These are phyloP conservation scores for Phoenix roebelenii DNA, from an alignment of 176 grass and related monocot species.

Conservation along the genomic window DNA sequence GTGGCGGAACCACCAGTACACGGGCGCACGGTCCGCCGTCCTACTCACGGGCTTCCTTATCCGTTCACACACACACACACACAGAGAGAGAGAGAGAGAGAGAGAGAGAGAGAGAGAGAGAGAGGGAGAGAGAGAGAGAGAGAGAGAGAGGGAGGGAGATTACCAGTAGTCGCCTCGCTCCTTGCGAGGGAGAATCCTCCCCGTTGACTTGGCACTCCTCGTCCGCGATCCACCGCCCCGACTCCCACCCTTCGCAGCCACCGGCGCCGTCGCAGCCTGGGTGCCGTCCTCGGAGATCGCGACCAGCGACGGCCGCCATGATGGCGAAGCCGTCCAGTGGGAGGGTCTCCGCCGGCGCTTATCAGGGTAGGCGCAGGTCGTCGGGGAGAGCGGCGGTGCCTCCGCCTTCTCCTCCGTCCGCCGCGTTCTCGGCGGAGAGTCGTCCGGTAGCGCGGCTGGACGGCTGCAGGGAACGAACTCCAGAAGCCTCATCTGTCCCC, in stretches of 20 bases:
- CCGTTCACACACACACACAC: too few relatives aligned
- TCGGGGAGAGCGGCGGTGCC: too few relatives aligned
- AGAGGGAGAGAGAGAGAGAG: neutral
- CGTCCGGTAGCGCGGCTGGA: neutral
- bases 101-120: neutral
- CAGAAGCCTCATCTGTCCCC: neutral
- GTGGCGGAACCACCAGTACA: too few relatives aligned
- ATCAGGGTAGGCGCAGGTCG: neutral
- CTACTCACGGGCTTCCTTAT: too few relatives aligned
- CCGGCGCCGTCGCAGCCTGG: neutral
- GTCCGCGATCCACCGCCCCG: conserved; percentile 11
- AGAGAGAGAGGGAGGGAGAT: conserved; percentile 1
- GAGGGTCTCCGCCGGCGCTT: conserved; percentile 39
- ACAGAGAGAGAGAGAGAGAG: neutral
- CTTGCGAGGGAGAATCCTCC: conserved; percentile 5
- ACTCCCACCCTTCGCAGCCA: conserved; percentile 2
- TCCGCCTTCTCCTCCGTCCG: neutral
- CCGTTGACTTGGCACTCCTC: neutral
- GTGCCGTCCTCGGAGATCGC: conserved; percentile 61
- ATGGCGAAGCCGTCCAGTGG: conserved; percentile 19
- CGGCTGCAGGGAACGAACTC: neutral
- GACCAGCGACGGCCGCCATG: conserved; percentile 60
- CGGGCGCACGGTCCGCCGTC: too few relatives aligned
- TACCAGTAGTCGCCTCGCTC: conserved; percentile 63
- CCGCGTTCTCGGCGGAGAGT: neutral